These are phyloP conservation scores for Nakazawaea molendinolei DNA, from an alignment of 805 yeast genomes.

Conservation along the genomic window DNA sequence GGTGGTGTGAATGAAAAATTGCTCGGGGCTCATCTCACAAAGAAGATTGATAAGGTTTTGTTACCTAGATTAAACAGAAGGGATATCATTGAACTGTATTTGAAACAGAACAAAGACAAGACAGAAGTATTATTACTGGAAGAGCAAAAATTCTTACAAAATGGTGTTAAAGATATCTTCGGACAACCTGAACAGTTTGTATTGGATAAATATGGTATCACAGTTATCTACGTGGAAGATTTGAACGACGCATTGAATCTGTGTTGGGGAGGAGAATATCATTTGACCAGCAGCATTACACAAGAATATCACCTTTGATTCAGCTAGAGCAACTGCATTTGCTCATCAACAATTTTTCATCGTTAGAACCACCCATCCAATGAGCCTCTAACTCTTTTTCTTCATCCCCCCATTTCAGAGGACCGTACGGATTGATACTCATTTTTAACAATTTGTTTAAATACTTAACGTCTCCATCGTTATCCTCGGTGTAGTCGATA, in stretches of 20 bases:
- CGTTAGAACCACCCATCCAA: slow-evolving; percentile 52
- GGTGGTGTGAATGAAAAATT: slow-evolving; percentile 79
- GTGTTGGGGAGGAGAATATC: slow-evolving; percentile 57
- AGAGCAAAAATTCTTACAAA: slow-evolving; percentile 20
- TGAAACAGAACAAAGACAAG: slow-evolving; percentile 19
- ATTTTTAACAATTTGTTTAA: slow-evolving; percentile 60
- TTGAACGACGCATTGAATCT: slow-evolving; percentile 68
- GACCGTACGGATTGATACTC: slow-evolving; percentile 72
- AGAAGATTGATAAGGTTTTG: slow-evolving; percentile 47
- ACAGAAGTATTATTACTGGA: slow-evolving; percentile 15
- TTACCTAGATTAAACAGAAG: slow-evolving; percentile 66
- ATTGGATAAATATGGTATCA: slow-evolving; percentile 47
- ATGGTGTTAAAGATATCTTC: slow-evolving; percentile 14
- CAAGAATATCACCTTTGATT: background rate
- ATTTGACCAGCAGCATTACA: background rate
- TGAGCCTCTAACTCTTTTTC: slow-evolving; percentile 48
- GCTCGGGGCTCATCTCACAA: slow-evolving; percentile 72
- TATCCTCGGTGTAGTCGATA: slow-evolving; percentile 47
- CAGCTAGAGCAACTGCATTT: slow-evolving; percentile 68
- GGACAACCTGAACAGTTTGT: slow-evolving; percentile 46
- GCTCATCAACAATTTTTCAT: slow-evolving; percentile 44
- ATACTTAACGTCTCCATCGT: slow-evolving; percentile 39
- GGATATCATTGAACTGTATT: slow-evolving; percentile 59
- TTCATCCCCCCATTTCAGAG: slow-evolving; percentile 59
- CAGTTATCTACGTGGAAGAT: slow-evolving; percentile 61